phyloP scores from a whole-genome alignment of 2,329 filamentous ascomycete genomes.

The Cladophialophora immunda region DNA sequence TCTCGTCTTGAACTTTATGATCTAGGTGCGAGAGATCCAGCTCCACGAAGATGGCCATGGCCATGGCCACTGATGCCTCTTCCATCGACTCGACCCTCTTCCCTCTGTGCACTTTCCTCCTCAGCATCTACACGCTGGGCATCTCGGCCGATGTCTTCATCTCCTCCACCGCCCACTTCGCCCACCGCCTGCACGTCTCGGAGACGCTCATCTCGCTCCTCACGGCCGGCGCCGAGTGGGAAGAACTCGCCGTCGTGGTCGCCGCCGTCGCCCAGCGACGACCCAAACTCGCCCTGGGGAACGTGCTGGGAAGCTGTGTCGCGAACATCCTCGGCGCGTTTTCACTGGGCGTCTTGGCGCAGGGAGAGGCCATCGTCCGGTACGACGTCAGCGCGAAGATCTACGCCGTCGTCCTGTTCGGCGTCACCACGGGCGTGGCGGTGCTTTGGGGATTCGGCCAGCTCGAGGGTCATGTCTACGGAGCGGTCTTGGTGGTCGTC shows the following conservation, averaged over 20 bases:
- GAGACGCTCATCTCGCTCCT: constrained; percentile 61
- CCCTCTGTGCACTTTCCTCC: constrained; percentile 23
- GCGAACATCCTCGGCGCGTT: constrained; percentile 67
- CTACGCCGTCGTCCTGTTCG: constrained; percentile 55
- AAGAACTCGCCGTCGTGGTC: constrained; percentile 63
- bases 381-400: constrained; percentile 61
- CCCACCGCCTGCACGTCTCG: constrained; percentile 55
- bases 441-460: constrained; percentile 22
- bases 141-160: constrained; percentile 12
- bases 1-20: background rate
- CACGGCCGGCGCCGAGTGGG: constrained; percentile 64
- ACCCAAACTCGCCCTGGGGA: constrained; percentile 61
- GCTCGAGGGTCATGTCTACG: constrained; percentile 42
- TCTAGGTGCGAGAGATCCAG: background rate
- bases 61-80: background rate
- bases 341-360: constrained; percentile 60
- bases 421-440: constrained; percentile 53
- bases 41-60: background rate
- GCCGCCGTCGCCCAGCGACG: constrained; percentile 57
- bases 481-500: constrained; percentile 50
- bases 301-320: constrained; percentile 63
- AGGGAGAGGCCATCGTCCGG: constrained; percentile 42
- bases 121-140: constrained; percentile 25
- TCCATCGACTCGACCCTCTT: constrained; percentile 16
- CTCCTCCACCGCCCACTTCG: constrained; percentile 55